phyloP scores from a whole-genome alignment of 768 basidiomycete species.

The Tephrocybe sp. region DNA sequence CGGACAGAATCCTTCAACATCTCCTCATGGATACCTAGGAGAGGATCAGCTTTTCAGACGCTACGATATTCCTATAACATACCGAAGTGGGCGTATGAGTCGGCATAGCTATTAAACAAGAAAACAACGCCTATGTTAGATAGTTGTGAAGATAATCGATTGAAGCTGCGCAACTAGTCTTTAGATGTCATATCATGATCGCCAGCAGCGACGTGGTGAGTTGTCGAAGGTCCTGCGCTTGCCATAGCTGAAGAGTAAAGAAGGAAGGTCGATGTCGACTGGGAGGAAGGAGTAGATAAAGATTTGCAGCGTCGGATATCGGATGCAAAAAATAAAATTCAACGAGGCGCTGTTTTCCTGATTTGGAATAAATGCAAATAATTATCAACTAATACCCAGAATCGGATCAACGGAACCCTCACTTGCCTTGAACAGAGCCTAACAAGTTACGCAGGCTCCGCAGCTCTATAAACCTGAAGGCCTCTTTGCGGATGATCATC shows the following conservation, averaged over 20 bases:
- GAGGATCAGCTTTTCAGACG: slow-evolving; percentile 2
- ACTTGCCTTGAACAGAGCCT: slow-evolving; percentile 9
- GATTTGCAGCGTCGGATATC: slow-evolving; percentile 17
- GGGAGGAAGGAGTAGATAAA: slow-evolving; percentile 10
- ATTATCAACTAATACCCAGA: neutral
- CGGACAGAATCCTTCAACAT: slow-evolving; percentile 98
- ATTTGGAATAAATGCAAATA: slow-evolving; percentile 4
- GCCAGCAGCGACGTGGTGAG: slow-evolving; percentile 16
- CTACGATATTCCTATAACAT: slow-evolving; percentile 18
- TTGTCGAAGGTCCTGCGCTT: slow-evolving; percentile 27
- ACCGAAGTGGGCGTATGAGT: slow-evolving; percentile 97
- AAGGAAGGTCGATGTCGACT: slow-evolving; percentile 14
- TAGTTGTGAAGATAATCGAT: slow-evolving; percentile 23
- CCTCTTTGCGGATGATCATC: slow-evolving; percentile 23
- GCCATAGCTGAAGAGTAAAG: slow-evolving; percentile 18
- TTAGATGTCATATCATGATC: slow-evolving; percentile 71
- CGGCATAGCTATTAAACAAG: slow-evolving; percentile 71
- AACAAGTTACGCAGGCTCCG: slow-evolving; percentile 7
- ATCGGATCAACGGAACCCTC: neutral
- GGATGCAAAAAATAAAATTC: slow-evolving; percentile 17
- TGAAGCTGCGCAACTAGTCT: slow-evolving; percentile 73
- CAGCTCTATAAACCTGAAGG: slow-evolving; percentile 11
- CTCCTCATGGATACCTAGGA: slow-evolving; percentile 93
- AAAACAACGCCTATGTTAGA: slow-evolving; percentile 36
- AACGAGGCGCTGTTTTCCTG: slow-evolving; percentile 2